Base-by-base conservation (phyloP, 2,329 filamentous ascomycete genomes). In the Beauveria brongniartii region DNA sequence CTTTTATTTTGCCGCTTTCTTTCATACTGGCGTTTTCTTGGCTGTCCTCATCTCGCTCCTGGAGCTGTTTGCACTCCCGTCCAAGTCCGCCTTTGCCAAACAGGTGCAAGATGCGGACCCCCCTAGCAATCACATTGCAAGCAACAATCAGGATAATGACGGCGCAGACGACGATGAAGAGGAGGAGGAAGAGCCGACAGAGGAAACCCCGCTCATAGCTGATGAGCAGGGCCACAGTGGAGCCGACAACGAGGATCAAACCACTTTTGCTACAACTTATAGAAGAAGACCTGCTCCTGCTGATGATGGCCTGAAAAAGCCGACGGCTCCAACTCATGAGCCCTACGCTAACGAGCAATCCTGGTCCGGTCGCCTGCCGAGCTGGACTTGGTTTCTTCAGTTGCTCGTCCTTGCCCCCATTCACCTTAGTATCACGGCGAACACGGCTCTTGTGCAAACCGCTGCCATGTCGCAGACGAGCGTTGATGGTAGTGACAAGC, bases 351-450 rank as follows among this genome's bases (percentile, higher is more conserved):
- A 84, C 58, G 94, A 97, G 70, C 94, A 97, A 72, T 77, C 82
- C 16, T 99, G 94, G 94, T 96, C 91, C 56, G 82, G 82, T 4
- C 81, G 81, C 43, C 76, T 97, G 59, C 91, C 91, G 1, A 84
- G 82, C 50, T 97, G 89, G 89, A 86, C 89, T 20, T 99, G 94
- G 94, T 73, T 94, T 47, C 67, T 96, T 20, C 92, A 99, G 69
- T 88, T 97, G 65, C 77, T 97, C 3, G 70, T 97, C 18, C 77
- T 95, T 10, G 89, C 85, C 0, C 92, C 92, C 0, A 83, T 96
- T 57, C 84, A 87, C 53, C 78, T 96, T 51, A 87, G 94, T 63
- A 72, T 97, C 22, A 75, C 90, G 18, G 90, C 87, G 1, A 91
- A 96, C 69, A 80, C 92, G 28, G 88, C 83, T 1, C 80, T 97